These are phyloP conservation scores for Waitea zeae DNA, from an alignment of 1,284 basidiomycete genomes.

Conservation along the genomic window DNA sequence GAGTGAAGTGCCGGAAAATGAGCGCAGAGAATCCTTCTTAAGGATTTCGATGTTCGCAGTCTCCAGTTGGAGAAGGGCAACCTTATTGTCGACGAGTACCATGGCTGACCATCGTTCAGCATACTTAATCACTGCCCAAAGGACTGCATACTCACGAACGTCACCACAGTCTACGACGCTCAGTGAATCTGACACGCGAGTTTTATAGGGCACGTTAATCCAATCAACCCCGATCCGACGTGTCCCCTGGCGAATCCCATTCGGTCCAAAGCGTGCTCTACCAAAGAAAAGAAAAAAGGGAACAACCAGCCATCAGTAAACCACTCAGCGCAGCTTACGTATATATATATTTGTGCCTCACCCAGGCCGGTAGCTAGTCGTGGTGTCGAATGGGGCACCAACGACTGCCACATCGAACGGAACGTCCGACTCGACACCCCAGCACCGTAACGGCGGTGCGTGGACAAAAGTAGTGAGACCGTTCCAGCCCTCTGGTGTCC, in stretches of 20 bases:
- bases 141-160: slow-evolving; percentile 13
- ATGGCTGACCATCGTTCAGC: slow-evolving; percentile 13
- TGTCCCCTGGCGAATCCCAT: slow-evolving; percentile 19
- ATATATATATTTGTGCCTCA: slow-evolving; percentile 7
- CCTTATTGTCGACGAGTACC: slow-evolving; percentile 17
- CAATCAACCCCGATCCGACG: slow-evolving; percentile 13
- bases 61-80: slow-evolving; percentile 18
- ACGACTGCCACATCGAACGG: slow-evolving; percentile 16
- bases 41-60: slow-evolving; percentile 14
- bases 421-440: slow-evolving; percentile 12
- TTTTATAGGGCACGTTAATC: slow-evolving; percentile 15
- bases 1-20: slow-evolving; percentile 11
- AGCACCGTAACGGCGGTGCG: slow-evolving; percentile 14
- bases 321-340: too few species aligned
- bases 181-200: slow-evolving; percentile 14
- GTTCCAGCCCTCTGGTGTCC: slow-evolving; percentile 12
- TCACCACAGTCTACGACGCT: slow-evolving; percentile 20
- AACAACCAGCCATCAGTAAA: too few species aligned
- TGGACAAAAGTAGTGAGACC: slow-evolving; percentile 15
- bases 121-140: too few species aligned
- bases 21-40: slow-evolving; percentile 9
- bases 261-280: slow-evolving; percentile 19
- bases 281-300: too few species aligned
- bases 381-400: slow-evolving; percentile 18
- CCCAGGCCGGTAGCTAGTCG: slow-evolving; percentile 17